Evolutionary conservation across 2,329 filamentous ascomycete genomes (phyloP), one percentile per base, ranked within the genome.

Genomic region (Verticillium zaregamsianum): DNA sequence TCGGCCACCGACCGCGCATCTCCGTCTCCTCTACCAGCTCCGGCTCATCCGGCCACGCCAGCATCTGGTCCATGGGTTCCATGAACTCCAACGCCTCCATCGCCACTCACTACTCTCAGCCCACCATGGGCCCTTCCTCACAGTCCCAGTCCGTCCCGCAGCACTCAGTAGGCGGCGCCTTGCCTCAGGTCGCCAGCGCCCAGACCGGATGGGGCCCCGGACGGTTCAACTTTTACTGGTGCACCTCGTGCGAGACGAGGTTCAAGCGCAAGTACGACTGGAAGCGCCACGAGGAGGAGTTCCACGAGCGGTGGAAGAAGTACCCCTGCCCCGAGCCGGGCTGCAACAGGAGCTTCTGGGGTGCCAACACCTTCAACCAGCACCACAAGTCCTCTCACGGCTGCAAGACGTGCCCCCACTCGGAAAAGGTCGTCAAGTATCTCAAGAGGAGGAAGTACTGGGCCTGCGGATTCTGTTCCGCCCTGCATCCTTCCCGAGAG

Each of bases 211-310:
- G 64, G 64, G 64, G 64, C 20, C 64, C 64, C 6, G 62, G 68
- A 49, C 57, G 63, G 17, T 66, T 68, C 63, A 82, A 83, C 64
- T 79, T 82, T 32, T 84, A 84, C 71, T 84, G 81, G 81, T 84
- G 82, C 68, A 84, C 82, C 5, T 82, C 80, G 20, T 84, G 80
- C 72, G 86, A 89, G 71, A 87, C 87, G 57, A 86, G 85, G 55
- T 87, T 89, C 69, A 86, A 87, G 76, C 82, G 86, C 66, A 89
- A 89, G 70, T 87, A 87, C 65, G 86, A 89, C 71, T 90, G 84
- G 87, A 88, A 88, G 72, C 82, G 85, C 35, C 87, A 90, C 72
- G 86, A 90, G 70, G 86, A 89, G 67, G 86, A 88, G 72, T 88
- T 89, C 68, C 86, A 89, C 73, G 86, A 89, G 76, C 84, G 87